phyloP scores from a whole-genome alignment of 2,329 filamentous ascomycete genomes.

The Pyricularia pennisetigena region DNA sequence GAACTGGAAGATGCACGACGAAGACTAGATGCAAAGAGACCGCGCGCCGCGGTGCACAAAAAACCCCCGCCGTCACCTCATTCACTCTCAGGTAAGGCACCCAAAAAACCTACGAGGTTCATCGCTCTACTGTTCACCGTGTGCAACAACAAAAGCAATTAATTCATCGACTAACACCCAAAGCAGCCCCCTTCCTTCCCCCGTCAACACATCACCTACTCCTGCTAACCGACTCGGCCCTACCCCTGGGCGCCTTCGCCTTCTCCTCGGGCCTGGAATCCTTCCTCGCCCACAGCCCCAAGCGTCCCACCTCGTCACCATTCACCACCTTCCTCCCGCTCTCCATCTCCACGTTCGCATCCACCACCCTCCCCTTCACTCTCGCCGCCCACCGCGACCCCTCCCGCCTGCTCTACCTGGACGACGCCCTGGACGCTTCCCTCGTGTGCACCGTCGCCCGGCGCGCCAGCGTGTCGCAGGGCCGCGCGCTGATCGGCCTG shows the following conservation, averaged over 20 bases:
- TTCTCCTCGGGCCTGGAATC: conserved; percentile 79
- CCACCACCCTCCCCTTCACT: conserved; percentile 65
- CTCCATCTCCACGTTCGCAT: conserved; percentile 61
- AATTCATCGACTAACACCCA: neutral
- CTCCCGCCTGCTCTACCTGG: conserved; percentile 42
- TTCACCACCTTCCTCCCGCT: conserved; percentile 60
- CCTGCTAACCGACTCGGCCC: conserved; percentile 69
- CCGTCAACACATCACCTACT: conserved; percentile 55
- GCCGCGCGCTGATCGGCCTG: conserved; percentile 61
- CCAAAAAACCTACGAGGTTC: neutral
- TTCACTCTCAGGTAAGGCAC: neutral
- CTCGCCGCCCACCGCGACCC: conserved; percentile 53
- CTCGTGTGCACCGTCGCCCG: conserved; percentile 72
- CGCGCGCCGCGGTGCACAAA: neutral
- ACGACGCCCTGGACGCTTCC: conserved; percentile 68
- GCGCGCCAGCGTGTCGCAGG: conserved; percentile 66
- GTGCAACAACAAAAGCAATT: neutral
- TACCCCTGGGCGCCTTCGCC: conserved; percentile 78
- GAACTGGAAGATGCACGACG: conserved; percentile 32
- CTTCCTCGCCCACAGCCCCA: conserved; percentile 55
- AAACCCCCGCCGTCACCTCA: neutral
- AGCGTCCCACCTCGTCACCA: conserved; percentile 11
- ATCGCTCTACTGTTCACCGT: neutral
- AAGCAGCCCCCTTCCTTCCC: conserved; percentile 8
- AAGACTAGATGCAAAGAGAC: conserved; percentile 16